Evolutionary conservation across 306 rosid species (phyloP).

Genomic region (Styphnolobium japonicum): DNA sequence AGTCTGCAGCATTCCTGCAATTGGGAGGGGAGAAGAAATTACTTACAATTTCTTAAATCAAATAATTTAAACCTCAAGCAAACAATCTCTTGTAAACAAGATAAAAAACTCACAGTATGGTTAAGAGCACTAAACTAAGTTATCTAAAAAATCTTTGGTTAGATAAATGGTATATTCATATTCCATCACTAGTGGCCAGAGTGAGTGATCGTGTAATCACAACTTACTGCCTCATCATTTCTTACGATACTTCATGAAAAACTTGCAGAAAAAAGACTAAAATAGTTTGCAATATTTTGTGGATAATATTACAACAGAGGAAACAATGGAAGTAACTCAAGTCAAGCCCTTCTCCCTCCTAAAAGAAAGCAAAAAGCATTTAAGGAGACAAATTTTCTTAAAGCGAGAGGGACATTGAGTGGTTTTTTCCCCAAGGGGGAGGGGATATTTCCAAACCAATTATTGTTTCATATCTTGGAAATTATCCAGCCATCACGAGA

Average conservation of each 20-base stretch:
- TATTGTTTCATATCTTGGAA: not conserved
- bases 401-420: not conserved
- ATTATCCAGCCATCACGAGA: not conserved
- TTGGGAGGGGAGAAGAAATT: constrained; percentile 3
- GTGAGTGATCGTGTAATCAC: not conserved
- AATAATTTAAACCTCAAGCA: constrained; percentile 1
- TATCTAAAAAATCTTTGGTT: not conserved
- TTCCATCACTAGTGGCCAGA: not conserved
- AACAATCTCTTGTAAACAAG: not conserved
- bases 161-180: not conserved
- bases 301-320: constrained; percentile 8
- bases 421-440: not conserved
- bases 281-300: not conserved
- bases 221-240: not conserved
- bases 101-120: not conserved
- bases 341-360: not conserved
- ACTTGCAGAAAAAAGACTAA: not conserved
- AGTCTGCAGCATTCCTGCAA: constrained; percentile 60
- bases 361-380: not conserved
- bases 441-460: constrained; percentile 8
- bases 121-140: constrained; percentile 2
- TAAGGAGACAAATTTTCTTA: not conserved
- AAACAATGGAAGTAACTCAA: not conserved
- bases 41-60: constrained; percentile 5
- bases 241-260: not conserved